A percentile compares a stretch with the other conserved stretches of the same genome.
phyloP scores from a whole-genome alignment of 768 basidiomycete species.

The Botryobasidium botryosum region DNA sequence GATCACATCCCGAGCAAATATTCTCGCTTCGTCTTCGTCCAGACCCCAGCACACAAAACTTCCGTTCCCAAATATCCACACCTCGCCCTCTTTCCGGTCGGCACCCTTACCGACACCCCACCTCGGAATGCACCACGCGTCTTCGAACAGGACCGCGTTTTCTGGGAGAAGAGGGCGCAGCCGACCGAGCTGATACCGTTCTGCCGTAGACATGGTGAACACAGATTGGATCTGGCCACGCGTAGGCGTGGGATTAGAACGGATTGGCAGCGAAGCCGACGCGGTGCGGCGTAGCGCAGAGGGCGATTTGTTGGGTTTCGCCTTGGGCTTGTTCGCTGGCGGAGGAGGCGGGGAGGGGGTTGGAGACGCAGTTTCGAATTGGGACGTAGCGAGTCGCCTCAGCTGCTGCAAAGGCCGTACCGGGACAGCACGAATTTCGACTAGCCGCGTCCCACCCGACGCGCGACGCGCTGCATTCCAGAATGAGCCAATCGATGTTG shows the following conservation, averaged over 20 bases:
- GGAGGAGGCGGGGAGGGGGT: not conserved
- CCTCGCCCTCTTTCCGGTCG: conserved; percentile 43
- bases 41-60: conserved; percentile 86
- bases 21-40: conserved; percentile 51
- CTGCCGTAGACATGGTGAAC: conserved; percentile 73
- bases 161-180: conserved; percentile 38
- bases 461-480: too few species aligned
- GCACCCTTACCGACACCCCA: too few species aligned
- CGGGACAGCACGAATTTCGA: too few species aligned
- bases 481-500: too few species aligned
- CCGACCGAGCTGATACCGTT: conserved; percentile 55
- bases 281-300: conserved; percentile 72
- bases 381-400: too few species aligned
- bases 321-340: conserved; percentile 23
- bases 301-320: conserved; percentile 57
- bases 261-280: conserved; percentile 69
- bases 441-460: too few species aligned
- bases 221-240: conserved; percentile 63
- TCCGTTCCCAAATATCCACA: conserved; percentile 79
- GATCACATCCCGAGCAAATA: conserved; percentile 44
- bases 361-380: too few species aligned
- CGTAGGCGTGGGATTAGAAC: conserved; percentile 73
- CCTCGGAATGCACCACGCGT: conserved; percentile 68
- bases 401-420: too few species aligned
- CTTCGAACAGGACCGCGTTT: conserved; percentile 40